phyloP scores from a whole-genome alignment of 306 rosid species.

The Argentina anserina region DNA sequence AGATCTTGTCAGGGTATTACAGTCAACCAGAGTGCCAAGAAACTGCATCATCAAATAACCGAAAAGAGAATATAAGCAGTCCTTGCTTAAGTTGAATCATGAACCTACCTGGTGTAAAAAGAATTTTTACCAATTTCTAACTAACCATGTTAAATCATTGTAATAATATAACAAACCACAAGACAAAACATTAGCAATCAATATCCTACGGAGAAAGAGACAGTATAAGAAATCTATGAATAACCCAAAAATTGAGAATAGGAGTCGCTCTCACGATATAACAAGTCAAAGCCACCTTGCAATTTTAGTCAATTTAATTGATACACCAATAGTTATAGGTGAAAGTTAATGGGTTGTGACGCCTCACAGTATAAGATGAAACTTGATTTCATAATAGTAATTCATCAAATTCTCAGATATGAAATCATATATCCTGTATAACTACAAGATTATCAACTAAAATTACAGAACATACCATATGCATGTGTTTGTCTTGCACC shows the following conservation, averaged over 20 bases:
- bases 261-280: not conserved
- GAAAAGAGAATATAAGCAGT: not conserved
- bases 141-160: not conserved
- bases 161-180: not conserved
- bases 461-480: constrained; percentile 50
- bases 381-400: not conserved
- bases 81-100: not conserved
- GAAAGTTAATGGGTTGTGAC: not conserved
- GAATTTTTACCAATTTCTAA: not conserved
- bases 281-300: not conserved
- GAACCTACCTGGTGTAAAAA: not conserved
- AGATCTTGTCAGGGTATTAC: constrained; percentile 45
- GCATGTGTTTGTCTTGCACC: constrained; percentile 66
- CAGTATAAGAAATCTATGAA: not conserved
- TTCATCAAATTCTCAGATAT: not conserved
- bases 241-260: not conserved
- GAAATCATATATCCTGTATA: not conserved
- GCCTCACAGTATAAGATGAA: not conserved
- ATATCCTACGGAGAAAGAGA: not conserved
- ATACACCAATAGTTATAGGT: not conserved
- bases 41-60: constrained; percentile 52
- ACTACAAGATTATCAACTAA: not conserved
- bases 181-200: not conserved
- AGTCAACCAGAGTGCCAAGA: constrained; percentile 62
- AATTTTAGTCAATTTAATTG: not conserved